phyloP scores from a whole-genome alignment of 2,329 filamentous ascomycete species.

The Chrysoporthe cubensis region DNA sequence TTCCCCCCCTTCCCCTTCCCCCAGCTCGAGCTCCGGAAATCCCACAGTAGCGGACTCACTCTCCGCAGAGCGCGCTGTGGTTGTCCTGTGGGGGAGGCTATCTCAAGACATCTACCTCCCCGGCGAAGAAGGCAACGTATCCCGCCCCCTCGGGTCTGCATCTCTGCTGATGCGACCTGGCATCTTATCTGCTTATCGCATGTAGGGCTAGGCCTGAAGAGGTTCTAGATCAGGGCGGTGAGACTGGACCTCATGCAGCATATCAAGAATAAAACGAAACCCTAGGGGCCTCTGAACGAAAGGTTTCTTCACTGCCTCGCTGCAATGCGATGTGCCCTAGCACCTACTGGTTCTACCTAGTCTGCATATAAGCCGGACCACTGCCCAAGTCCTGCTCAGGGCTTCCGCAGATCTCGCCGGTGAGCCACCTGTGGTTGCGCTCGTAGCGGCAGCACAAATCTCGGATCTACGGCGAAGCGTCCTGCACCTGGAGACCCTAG shows the following conservation, averaged over 20 bases:
- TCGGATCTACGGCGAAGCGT: neutral
- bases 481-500: neutral
- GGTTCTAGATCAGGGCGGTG: conserved; percentile 36
- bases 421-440: neutral
- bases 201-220: conserved; percentile 29
- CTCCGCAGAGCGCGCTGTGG: neutral
- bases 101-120: conserved; percentile 20
- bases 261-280: conserved; percentile 16
- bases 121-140: conserved; percentile 4
- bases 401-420: neutral
- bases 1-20: neutral
- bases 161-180: conserved; percentile 1
- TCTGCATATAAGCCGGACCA: neutral
- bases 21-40: neutral
- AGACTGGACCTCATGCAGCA: conserved; percentile 33
- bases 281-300: neutral
- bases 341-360: neutral
- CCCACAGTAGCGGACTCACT: too few species aligned
- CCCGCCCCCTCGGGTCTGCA: conserved; percentile 9
- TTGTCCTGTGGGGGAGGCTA: conserved; percentile 21
- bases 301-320: neutral
- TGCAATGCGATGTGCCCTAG: neutral
- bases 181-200: conserved; percentile 38
- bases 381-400: neutral
- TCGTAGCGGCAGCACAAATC: neutral